These are phyloP conservation scores for Russula vinacea DNA, from an alignment of 768 basidiomycete species.

Conservation along the genomic window DNA sequence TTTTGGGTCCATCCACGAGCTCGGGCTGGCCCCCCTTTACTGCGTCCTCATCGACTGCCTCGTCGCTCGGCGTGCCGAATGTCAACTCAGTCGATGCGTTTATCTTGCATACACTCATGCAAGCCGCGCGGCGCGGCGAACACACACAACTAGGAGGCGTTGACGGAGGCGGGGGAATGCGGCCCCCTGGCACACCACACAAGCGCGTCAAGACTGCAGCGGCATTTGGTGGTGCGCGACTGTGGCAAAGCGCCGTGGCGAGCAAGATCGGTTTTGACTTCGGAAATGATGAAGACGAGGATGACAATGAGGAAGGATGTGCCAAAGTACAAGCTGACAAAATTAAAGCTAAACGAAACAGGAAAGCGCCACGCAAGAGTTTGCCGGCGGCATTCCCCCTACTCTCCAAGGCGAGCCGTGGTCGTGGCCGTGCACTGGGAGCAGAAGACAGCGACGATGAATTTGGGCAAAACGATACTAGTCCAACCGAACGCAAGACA, in stretches of 20 bases:
- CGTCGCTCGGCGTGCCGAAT: slow-evolving; percentile 37
- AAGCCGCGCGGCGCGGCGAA: slow-evolving; percentile 47
- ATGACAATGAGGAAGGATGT: slow-evolving; percentile 31
- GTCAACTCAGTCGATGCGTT: slow-evolving; percentile 54
- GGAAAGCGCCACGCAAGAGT: slow-evolving; percentile 63
- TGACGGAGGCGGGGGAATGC: slow-evolving; percentile 44
- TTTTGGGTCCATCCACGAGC: slow-evolving; percentile 47
- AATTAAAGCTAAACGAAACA: slow-evolving; percentile 37
- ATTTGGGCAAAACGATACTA: slow-evolving; percentile 44
- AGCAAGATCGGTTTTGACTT: slow-evolving; percentile 56
- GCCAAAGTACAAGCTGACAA: slow-evolving; percentile 45
- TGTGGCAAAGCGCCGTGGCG: slow-evolving; percentile 80
- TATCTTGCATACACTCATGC: slow-evolving; percentile 64
- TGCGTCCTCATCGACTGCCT: slow-evolving; percentile 43
- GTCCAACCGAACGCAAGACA: slow-evolving; percentile 55
- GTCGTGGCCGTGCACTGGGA: slow-evolving; percentile 15
- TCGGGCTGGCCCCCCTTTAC: slow-evolving; percentile 65
- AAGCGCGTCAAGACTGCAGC: slow-evolving; percentile 65
- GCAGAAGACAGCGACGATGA: slow-evolving; percentile 62
- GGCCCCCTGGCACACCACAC: slow-evolving; percentile 76
- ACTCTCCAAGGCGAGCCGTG: slow-evolving; percentile 33
- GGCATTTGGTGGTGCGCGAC: slow-evolving; percentile 47
- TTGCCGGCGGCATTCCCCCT: slow-evolving; percentile 67
- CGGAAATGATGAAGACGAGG: slow-evolving; percentile 39
- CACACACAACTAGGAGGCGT: slow-evolving; percentile 36